Percentiles rank a stretch among this genome's conserved stretches.
Conservation (phyloP, 1,139 yeast genomes). For the Suhomyces chickasaworum region DNA sequence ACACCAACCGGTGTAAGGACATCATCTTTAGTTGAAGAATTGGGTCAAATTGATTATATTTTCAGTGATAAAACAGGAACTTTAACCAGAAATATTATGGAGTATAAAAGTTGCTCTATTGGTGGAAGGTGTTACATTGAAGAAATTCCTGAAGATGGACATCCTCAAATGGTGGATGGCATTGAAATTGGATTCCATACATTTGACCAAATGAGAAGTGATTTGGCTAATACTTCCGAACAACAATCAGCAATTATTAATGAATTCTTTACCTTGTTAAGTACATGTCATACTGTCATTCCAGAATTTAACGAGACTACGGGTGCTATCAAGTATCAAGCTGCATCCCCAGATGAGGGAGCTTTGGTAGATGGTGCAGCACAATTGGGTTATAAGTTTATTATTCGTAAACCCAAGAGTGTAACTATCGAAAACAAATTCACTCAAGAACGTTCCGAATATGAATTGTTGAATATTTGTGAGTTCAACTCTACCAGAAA, state of each 20-base stretch:
- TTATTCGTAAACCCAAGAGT: conserved; percentile 81
- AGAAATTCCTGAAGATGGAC: conserved; percentile 89
- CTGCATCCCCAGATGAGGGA: conserved; percentile 99
- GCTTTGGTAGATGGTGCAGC: conserved; percentile 98
- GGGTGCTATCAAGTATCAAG: conserved; percentile 84
- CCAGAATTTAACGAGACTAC: conserved; percentile 71
- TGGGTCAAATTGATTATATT: conserved; percentile 93
- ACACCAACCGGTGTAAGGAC: conserved; percentile 96
- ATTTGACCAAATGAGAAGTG: conserved; percentile 62
- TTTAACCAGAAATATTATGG: conserved; percentile 93
- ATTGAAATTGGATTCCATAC: conserved; percentile 79
- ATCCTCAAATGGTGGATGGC: conserved; percentile 71
- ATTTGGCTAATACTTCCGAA: conserved; percentile 43
- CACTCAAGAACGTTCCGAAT: conserved; percentile 41
- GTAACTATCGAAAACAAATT: conserved; percentile 65
- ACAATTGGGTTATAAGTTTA: conserved; percentile 78
- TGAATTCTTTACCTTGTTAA: conserved; percentile 79
- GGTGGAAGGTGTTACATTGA: conserved; percentile 90
- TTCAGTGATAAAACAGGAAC: conserved; percentile 98
- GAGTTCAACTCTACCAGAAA: conserved; percentile 97
- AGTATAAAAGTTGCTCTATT: conserved; percentile 89
- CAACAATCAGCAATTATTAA: conserved; percentile 68
- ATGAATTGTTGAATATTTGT: conserved; percentile 84
- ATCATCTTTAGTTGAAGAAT: conserved; percentile 90
- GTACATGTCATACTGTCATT: conserved; percentile 96